Evolutionary conservation across 805 yeast genomes (phyloP).

Genomic region (Citeromyces nyonsensis): DNA sequence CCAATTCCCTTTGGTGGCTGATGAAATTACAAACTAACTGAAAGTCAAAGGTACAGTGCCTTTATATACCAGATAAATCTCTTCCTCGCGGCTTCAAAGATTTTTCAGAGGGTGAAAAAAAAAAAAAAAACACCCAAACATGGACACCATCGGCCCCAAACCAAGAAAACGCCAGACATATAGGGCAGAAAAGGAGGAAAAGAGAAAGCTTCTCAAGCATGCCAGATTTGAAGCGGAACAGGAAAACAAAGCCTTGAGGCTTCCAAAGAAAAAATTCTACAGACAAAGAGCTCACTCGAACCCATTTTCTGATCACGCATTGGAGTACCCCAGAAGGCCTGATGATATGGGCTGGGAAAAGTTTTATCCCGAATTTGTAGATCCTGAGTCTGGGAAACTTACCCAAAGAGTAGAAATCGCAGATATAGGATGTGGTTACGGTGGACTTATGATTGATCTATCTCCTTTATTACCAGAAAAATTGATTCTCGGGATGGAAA

Average conservation of each 20-base stretch:
- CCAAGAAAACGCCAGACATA: conserved; percentile 29
- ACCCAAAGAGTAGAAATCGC: conserved; percentile 65
- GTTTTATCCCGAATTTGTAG: conserved; percentile 49
- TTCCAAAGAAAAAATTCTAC: conserved; percentile 79
- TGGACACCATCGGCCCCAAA: not conserved
- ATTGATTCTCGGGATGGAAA: conserved; percentile 88
- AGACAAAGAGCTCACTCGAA: conserved; percentile 97
- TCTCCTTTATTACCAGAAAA: conserved; percentile 65
- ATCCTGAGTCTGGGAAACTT: conserved; percentile 23
- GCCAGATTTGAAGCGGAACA: conserved; percentile 21
- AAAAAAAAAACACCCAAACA: conserved; percentile 2
- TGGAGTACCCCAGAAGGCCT: conserved; percentile 79
- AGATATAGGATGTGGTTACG: conserved; percentile 96
- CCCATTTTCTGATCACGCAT: conserved; percentile 88
- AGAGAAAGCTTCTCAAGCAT: conserved; percentile 25
- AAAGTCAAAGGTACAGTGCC: too few species aligned
- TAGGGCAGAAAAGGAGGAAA: conserved; percentile 27
- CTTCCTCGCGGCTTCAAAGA: too few species aligned
- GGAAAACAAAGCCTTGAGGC: conserved; percentile 20
- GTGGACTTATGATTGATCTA: conserved; percentile 73
- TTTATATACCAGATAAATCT: too few species aligned
- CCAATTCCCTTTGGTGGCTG: too few species aligned
- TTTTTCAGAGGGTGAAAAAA: not conserved
- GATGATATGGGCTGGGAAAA: conserved; percentile 76
- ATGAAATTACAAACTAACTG: too few species aligned